Base-by-base conservation (phyloP, 441 rosid genomes). In the Macaranga tanarius region DNA sequence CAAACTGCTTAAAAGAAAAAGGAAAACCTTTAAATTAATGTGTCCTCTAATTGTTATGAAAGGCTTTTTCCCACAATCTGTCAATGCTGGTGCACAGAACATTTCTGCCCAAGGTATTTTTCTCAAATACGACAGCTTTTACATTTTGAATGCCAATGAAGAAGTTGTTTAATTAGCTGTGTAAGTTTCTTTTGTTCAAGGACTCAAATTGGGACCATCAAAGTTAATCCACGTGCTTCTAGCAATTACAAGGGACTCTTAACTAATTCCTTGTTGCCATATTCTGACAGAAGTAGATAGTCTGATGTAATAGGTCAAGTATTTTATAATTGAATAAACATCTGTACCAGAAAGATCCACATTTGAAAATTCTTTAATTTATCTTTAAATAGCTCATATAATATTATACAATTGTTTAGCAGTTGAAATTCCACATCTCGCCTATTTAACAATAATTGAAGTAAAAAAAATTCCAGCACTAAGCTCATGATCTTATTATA, bases 141-240 rank as follows among this genome's bases (percentile, higher is more conserved):
- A 20, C 17, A 20, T 42, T 66, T 50, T 15, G 23, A 51, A 26
- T 61, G 52, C 70, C 34, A 57, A 26, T 42, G 19, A 70, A 70
- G 62, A 26, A 67, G 15, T 42, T 44, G 56, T 70, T 59, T 59
- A 7, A 10, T 23, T n/a, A 20, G 22, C 40, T 11, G 2, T 70
- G 26, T 10, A 13, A 10, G 10, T 58, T 12, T 44, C 31, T n/a
- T 40, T 16, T 34, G 7, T 45, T 15, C 51, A 20, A 22, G 0
- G 40, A 19, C 42, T 47, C 5, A 52, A 12, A 40, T 11, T 56
- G 22, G 12, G 55, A 5, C 10, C 38, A 44, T 47, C n/a, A 15
- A 0, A 6, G 13, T 56, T 17, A 23, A 20, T 20, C 62, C 23
- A 42, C 26, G 2, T 56, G 54, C 34, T 17, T 25, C n/a, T 50